Conservation (phyloP, 441 rosid species). For the Pelargonium fulgidum region DNA sequence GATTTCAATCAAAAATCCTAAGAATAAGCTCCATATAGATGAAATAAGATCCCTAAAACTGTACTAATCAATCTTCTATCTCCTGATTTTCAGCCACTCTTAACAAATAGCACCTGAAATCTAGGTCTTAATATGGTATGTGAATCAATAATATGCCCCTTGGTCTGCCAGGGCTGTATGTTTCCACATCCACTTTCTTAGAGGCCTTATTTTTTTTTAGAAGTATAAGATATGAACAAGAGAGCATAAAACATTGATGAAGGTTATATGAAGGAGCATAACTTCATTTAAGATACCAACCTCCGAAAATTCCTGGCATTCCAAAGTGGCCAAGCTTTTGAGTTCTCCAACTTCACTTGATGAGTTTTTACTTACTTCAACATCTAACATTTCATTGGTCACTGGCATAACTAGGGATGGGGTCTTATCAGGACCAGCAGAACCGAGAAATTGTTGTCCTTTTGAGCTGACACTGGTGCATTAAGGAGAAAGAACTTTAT, state of each 20-base stretch:
- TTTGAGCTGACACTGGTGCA: slow-evolving; percentile 32
- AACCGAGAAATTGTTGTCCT: slow-evolving; percentile 34
- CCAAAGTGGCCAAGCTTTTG: slow-evolving; percentile 21
- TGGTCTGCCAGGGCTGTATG: no score
- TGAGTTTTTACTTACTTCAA: slow-evolving; percentile 25
- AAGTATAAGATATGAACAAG: not conserved
- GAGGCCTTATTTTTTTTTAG: no score
- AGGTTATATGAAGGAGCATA: slow-evolving; percentile 4
- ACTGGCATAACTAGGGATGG: slow-evolving; percentile 36
- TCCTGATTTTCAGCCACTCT: no score
- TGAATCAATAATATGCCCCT: no score
- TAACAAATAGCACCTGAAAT: no score
- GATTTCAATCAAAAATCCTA: no score
- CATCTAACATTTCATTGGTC: slow-evolving; percentile 31
- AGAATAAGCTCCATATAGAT: no score
- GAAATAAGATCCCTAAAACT: no score
- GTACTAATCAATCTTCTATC: no score
- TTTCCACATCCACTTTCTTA: no score
- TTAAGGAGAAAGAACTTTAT: slow-evolving; percentile 7
- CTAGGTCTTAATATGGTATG: no score
- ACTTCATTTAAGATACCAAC: slow-evolving; percentile 20
- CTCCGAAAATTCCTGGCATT: slow-evolving; percentile 36
- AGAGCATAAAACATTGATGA: not conserved
- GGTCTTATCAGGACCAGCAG: slow-evolving; percentile 39
- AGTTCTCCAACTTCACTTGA: slow-evolving; percentile 25